Evolutionary conservation across 108 stramenopile genomes (phyloP), one percentile per base, ranked within the genome.

Genomic region (Skeletonema menzelii): DNA sequence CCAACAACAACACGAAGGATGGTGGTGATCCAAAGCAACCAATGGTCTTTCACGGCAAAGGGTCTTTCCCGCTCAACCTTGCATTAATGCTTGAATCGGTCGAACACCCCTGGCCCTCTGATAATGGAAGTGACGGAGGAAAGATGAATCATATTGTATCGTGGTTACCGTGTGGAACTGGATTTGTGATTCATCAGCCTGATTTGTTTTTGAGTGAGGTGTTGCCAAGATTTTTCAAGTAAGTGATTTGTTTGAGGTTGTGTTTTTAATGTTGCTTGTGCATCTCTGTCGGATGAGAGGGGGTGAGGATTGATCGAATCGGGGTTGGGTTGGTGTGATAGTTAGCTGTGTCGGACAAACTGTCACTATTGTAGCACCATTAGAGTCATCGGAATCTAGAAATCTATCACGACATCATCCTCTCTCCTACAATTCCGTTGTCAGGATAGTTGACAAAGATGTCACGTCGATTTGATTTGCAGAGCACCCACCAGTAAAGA

Each of bases 121-220:
- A 53, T 47, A 17, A 17, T 47, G 46, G 22, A 7, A 53, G 49
- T 42, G 10, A 63, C 8, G 24, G 3, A 10, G 35, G 31, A 13
- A 63, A 63, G n/a, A 37, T 63, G 62, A 35, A 37, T 35, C 62
- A 63, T 63, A 63, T 63, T 19, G 11, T 63, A 20, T 63, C 62
- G 2, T 63, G 62, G 62, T 26, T 63, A 22, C 38, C 62, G 5
- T 63, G 62, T 40, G 62, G 62, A 63, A 63, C 20, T n/a, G 62
- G n/a, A 5, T 63, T 63, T 63, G 32, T 24, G 10, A 35, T 63
- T 63, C 37, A 63, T 40, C n/a, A 42, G n/a, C 19, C 62, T 5
- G 62, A 63, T 19, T 15, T 22, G 8, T 63, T 63, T 42, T 40
- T 63, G 62, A 37, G 15, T 14, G 37, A 35, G 15, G 62, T 63